Evolutionary conservation across 345 rosid species (phyloP).

Genomic region (Xanthoceras sorbifolium): DNA sequence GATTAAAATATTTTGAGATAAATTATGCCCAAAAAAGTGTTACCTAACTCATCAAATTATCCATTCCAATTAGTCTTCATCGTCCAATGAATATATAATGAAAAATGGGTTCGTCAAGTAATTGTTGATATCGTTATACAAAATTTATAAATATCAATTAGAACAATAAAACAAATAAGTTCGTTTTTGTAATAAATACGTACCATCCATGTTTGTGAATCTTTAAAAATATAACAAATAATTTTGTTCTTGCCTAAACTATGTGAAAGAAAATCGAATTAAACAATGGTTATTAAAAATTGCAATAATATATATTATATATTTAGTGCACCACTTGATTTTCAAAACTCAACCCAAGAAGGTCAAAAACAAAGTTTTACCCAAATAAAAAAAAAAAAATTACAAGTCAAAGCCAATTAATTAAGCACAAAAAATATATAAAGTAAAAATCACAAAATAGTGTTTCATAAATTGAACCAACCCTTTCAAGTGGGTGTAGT

Average conservation of each 20-base stretch:
- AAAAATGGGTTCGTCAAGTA: too few relatives aligned
- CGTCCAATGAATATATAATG: not conserved
- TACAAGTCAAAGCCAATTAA: slow-evolving; percentile 4
- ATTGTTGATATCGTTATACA: too few relatives aligned
- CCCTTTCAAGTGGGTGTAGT: slow-evolving; percentile 24
- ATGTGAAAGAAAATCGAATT: not conserved
- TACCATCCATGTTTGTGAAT: too few relatives aligned
- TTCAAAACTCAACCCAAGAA: not conserved
- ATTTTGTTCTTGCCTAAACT: not conserved
- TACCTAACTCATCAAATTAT: not conserved
- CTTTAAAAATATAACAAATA: too few relatives aligned
- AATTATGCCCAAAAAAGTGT: not conserved
- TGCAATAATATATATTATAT: too few relatives aligned
- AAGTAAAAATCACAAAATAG: not conserved
- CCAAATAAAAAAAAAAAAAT: not conserved
- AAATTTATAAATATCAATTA: too few relatives aligned
- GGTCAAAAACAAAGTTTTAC: slow-evolving; percentile 25
- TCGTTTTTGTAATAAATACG: too few relatives aligned
- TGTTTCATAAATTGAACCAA: not conserved
- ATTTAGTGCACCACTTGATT: not conserved
- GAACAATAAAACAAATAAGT: not conserved
- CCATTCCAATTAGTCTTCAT: not conserved
- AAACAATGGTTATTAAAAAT: not conserved
- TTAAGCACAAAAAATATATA: slow-evolving; percentile 7
- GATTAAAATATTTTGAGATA: not conserved